Evolutionary conservation across 176 grass and related monocot species (phyloP).

Genomic region (Triticum turgidum): DNA sequence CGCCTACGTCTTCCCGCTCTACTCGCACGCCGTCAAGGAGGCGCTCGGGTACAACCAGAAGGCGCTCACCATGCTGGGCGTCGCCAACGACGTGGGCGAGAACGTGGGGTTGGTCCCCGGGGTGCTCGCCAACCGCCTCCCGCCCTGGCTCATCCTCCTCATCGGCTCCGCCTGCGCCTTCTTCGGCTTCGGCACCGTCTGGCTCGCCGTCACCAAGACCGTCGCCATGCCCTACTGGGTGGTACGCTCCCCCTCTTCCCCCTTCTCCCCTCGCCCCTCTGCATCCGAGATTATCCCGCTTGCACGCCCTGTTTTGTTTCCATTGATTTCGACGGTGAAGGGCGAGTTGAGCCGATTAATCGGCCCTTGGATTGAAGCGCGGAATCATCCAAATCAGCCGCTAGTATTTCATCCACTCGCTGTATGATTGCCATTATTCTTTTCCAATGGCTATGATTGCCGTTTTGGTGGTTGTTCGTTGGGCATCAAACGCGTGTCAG

Average conservation of each 20-base stretch:
- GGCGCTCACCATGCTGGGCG: slow-evolving; percentile 82
- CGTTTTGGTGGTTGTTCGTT: background rate
- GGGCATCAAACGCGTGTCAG: background rate
- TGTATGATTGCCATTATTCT: slow-evolving; percentile 4
- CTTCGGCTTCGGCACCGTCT: slow-evolving; percentile 76
- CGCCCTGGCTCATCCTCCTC: slow-evolving; percentile 73
- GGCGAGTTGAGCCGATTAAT: background rate
- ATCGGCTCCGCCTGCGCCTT: slow-evolving; percentile 76
- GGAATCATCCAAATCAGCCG: background rate
- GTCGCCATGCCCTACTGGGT: slow-evolving; percentile 72
- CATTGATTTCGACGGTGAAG: background rate
- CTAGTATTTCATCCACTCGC: background rate
- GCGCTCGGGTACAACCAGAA: slow-evolving; percentile 70
- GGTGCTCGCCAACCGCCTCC: slow-evolving; percentile 66
- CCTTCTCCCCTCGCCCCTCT: background rate
- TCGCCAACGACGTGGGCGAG: slow-evolving; percentile 90
- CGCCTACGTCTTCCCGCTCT: slow-evolving; percentile 86
- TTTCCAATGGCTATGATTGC: background rate
- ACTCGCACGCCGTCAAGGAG: slow-evolving; percentile 66
- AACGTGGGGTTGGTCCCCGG: slow-evolving; percentile 78
- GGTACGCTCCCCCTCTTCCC: slow-evolving; percentile 32
- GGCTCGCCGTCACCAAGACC: slow-evolving; percentile 81
- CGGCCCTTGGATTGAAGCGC: background rate
- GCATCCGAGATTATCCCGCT: background rate
- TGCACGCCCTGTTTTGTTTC: background rate